A percentile compares a stretch with the other conserved stretches of the same genome.
Evolutionary conservation across 2,329 filamentous ascomycete genomes (phyloP).

Genomic region (Kalmusia sp.): DNA sequence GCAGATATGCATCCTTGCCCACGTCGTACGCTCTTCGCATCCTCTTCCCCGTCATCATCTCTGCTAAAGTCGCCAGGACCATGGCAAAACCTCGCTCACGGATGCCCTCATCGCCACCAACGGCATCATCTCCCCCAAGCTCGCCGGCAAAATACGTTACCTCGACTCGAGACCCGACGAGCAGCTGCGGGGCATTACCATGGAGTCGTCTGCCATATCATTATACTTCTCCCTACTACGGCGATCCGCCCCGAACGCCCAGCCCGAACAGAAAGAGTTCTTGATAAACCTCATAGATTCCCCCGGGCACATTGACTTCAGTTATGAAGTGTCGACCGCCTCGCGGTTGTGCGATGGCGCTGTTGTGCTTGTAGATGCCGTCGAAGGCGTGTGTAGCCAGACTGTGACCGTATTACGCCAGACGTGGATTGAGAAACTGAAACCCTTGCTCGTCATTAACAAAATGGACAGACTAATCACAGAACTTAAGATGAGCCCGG

Average conservation of each 20-base stretch:
- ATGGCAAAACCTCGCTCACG: constrained; percentile 97
- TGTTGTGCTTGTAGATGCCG: constrained; percentile 91
- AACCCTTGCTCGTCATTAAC: constrained; percentile 94
- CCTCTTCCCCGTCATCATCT: constrained; percentile 7
- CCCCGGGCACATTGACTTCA: constrained; percentile 97
- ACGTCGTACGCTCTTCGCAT: constrained; percentile 67
- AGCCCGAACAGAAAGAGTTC: constrained; percentile 82
- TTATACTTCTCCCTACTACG: constrained; percentile 93
- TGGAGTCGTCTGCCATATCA: constrained; percentile 98
- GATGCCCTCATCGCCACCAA: constrained; percentile 97
- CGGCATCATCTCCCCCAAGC: constrained; percentile 97
- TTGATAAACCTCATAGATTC: constrained; percentile 98
- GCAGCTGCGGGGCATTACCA: constrained; percentile 96
- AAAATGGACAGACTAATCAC: constrained; percentile 96
- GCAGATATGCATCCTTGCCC: constrained; percentile 92
- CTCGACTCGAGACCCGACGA: constrained; percentile 96
- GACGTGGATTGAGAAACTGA: constrained; percentile 94
- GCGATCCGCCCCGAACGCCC: constrained; percentile 70
- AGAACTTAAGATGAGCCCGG: constrained; percentile 91
- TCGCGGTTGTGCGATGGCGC: constrained; percentile 94
- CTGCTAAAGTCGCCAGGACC: constrained; percentile 65
- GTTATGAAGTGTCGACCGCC: constrained; percentile 95
- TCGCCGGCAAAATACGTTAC: constrained; percentile 97
- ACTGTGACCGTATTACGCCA: constrained; percentile 96
- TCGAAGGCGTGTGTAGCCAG: constrained; percentile 97